Evolutionary conservation across 1,284 basidiomycete species (phyloP), one percentile per base, ranked within the genome.

Genomic region (Microbotryum silenes-acaulis): DNA sequence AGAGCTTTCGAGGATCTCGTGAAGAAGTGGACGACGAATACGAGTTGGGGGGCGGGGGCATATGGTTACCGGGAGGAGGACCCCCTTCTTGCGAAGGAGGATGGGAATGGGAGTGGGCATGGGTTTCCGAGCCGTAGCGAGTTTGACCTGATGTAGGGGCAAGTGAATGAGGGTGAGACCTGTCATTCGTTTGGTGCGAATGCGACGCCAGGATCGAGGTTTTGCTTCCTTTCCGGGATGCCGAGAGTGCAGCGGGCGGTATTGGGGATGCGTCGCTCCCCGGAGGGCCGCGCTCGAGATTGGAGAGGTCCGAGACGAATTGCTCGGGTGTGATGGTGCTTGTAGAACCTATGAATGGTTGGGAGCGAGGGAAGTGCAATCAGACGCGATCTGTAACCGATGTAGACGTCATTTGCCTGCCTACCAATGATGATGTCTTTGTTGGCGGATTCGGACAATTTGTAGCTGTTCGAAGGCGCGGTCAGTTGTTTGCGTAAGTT

Each of bases 361-460:
- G 23, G n/a, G 31, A 10, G 21, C 42, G 14, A 27, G 25, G 14
- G 25, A 47, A 7, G 42, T 20, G 37, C 21, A 27, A 29, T 23
- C 23, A 20, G 20, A 42, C 37, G 37, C 12, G 5, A 27, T 12
- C n/a, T 47, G 54, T n/a, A 45, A 25, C 8, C 10, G 42, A 25
- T 37, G 18, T 27, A 18, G 23, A 57, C 10, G 23, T 16, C 10
- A 6, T 27, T 23, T 23, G 16, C 6, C 29, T 12, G 74, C 82
- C 58, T 70, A 91, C 91, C 92, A 67, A 98, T 89, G 76, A 86
- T 88, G 60, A 97, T 83, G 70, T 98, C 94, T 75, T 88, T 91
- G 71, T 86, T 86, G 55, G 91, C 75, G 8, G 82, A 74, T 55
- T 80, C 80, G 6, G 89, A 87, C 9, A 94, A 78, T 56, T 87